Evolutionary conservation across 2,329 filamentous ascomycete species (phyloP).

Genomic region (Paecilomyces variotii): DNA sequence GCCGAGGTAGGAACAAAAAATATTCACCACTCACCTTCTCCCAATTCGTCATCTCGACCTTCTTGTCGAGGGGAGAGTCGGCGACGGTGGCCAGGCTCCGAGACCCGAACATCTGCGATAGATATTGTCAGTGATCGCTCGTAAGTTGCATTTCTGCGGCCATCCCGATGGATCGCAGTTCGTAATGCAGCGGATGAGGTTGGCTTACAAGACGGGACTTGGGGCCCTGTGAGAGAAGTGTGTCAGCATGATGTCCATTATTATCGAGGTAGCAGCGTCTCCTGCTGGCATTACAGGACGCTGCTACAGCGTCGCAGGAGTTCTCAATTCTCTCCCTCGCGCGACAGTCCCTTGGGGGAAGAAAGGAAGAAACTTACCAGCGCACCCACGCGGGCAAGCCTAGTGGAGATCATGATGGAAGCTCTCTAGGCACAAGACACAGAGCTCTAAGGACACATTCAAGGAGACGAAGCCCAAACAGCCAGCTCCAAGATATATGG

Average conservation of each 20-base stretch:
- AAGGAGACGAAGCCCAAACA: constrained; percentile 24
- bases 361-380: constrained; percentile 31
- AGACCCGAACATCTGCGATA: constrained; percentile 55
- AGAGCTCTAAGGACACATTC: constrained; percentile 28
- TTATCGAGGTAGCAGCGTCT: not conserved
- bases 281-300: not conserved
- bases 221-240: constrained; percentile 25
- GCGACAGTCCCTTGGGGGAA: not conserved
- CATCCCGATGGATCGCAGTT: not conserved
- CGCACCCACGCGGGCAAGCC: constrained; percentile 40
- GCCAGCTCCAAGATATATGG: constrained; percentile 29
- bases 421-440: constrained; percentile 31
- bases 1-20: constrained; percentile 11
- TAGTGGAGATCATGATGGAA: constrained; percentile 41
- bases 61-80: constrained; percentile 80
- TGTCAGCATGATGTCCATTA: constrained; percentile 16
- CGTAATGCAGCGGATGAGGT: not conserved
- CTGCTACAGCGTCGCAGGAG: constrained; percentile 2
- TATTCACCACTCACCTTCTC: constrained; percentile 54
- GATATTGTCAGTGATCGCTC: constrained; percentile 16
- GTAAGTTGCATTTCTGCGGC: not conserved
- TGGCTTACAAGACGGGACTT: constrained; percentile 39
- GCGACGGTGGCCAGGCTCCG: constrained; percentile 73
- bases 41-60: constrained; percentile 97
- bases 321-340: not conserved